These are phyloP conservation scores for Ensete glaucum DNA, from an alignment of 176 grass and related monocot species.

Conservation along the genomic window DNA sequence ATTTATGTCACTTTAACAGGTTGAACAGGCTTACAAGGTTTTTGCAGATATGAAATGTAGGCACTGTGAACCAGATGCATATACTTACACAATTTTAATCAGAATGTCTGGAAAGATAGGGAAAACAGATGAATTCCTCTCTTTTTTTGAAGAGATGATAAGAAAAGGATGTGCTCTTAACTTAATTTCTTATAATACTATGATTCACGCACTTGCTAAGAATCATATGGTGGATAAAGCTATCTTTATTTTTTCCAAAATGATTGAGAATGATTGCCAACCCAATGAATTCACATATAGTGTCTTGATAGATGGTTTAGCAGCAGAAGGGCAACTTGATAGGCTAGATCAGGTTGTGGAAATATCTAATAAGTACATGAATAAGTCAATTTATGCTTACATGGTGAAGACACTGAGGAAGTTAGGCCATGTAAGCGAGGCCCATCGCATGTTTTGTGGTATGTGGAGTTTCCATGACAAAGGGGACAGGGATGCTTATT, in stretches of 20 bases:
- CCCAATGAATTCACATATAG: conserved; percentile 90
- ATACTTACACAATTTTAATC: conserved; percentile 91
- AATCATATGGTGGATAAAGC: conserved; percentile 71
- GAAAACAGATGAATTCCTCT: conserved; percentile 48
- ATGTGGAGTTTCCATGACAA: conserved; percentile 77
- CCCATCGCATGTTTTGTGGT: conserved; percentile 71
- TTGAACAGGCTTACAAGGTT: conserved; percentile 72
- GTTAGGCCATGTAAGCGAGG: conserved; percentile 75
- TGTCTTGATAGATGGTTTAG: conserved; percentile 52
- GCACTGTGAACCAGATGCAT: conserved; percentile 64
- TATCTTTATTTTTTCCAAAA: conserved; percentile 83
- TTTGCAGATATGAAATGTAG: conserved; percentile 94
- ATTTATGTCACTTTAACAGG: conserved; percentile 39
- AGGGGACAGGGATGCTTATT: conserved; percentile 64
- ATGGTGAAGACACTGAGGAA: conserved; percentile 76
- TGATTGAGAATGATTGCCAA: conserved; percentile 47
- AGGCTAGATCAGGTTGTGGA: conserved; percentile 64
- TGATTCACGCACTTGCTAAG: conserved; percentile 85
- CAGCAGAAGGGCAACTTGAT: conserved; percentile 54
- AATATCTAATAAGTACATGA: conserved; percentile 46
- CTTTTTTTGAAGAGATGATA: conserved; percentile 80
- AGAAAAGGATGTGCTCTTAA: conserved; percentile 55
- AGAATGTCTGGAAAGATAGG: conserved; percentile 75
- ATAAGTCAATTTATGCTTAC: conserved; percentile 57
- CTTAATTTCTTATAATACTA: conserved; percentile 73